A percentile compares a stretch with the other conserved stretches of the same genome.
These are phyloP conservation scores for Populus pruinosa DNA, from an alignment of 345 rosid species.

Conservation along the genomic window DNA sequence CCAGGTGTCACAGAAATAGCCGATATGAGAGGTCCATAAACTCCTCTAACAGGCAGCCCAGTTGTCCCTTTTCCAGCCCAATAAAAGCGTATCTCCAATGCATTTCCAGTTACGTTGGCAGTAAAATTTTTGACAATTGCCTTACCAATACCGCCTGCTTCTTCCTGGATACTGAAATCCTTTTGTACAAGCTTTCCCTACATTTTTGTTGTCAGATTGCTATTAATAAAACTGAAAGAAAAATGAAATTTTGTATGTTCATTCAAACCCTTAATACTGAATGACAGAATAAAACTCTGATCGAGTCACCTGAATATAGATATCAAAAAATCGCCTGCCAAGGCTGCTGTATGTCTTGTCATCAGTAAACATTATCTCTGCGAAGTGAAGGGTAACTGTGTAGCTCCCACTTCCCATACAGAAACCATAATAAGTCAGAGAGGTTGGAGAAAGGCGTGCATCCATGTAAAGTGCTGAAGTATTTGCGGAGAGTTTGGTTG, in stretches of 20 bases:
- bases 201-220: too few relatives aligned
- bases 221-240: background rate
- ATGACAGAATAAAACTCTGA: background rate
- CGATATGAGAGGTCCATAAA: slow-evolving; percentile 21
- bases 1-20: slow-evolving; percentile 18
- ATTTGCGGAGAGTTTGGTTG: background rate
- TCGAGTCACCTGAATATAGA: background rate
- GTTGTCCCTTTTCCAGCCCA: slow-evolving; percentile 23
- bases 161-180: background rate
- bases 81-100: slow-evolving; percentile 20
- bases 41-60: slow-evolving; percentile 9
- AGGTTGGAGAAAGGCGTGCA: background rate
- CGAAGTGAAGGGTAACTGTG: slow-evolving; percentile 8
- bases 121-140: slow-evolving; percentile 3
- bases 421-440: background rate
- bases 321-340: background rate
- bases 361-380: background rate
- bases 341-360: background rate
- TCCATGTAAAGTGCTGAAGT: background rate
- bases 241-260: background rate
- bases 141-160: slow-evolving; percentile 13
- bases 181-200: background rate
- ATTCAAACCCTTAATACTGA: too few relatives aligned
- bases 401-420: slow-evolving; percentile 1
- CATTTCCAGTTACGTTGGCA: slow-evolving; percentile 2